Base-by-base conservation (phyloP, 2,329 filamentous ascomycete species). In the Plenodomus tracheiphilus region DNA sequence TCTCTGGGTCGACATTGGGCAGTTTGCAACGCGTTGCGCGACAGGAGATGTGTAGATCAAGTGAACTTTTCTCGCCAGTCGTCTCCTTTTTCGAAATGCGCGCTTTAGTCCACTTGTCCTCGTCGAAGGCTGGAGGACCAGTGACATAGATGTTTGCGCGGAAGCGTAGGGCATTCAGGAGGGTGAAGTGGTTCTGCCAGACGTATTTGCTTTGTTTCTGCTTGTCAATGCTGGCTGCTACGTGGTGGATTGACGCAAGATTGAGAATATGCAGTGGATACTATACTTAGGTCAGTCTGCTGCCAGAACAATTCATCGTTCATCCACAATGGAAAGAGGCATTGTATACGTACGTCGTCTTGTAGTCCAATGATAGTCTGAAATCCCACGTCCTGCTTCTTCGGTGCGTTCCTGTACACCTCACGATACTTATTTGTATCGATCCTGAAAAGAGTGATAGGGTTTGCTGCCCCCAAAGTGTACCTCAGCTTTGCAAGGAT, bases 81-180 rank as follows among this genome's bases (percentile, higher is more conserved):
- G 75, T 73, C 3, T 51, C 43, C 10, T 43, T 52, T 13, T 34
- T 22, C 17, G 48, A 39, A 20, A 62, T 52, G 4, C 42, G 50
- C 32, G 89, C 77, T 21, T 74, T 76, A 53, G 82, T 85, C 88
- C 88, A 91, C 8, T 75, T 76, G 44, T 91, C 87, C 68, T 92
- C 88, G 16, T 83, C 81, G 61, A 87, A 90, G 4, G 85, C 77
- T 1, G 80, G 74, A 0, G 80, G 77, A 3, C 86, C 86, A 4
- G 84, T 82, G 41, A 89, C 72, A 57, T 89, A 85, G 28, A 92
- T 83, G 61, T 92, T 91, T 32, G 87, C 81, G 19, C 88, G 81
- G 71, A 89, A 91, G 11, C 86, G 80, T 15, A 81, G 73, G 8
- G 82, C 81, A 47, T 86, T 83, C 0, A 91, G 76, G 21, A 78